Base-by-base conservation (phyloP, 139 green algal species). In the Closterium sp. region DNA sequence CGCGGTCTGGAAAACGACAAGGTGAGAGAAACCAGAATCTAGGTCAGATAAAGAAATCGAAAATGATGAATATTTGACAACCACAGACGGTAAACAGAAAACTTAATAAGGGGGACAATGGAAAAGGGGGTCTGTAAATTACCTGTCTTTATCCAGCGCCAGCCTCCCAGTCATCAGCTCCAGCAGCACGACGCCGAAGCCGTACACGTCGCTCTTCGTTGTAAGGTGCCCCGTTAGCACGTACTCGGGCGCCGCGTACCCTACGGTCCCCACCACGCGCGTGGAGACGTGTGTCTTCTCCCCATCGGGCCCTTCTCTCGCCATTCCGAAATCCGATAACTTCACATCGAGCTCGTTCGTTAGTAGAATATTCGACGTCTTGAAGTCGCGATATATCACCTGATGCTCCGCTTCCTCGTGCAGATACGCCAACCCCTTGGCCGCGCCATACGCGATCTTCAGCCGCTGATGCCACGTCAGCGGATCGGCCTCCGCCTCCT, bases 311-410 rank as follows among this genome's bases (percentile, higher is more conserved):
- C 90, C 90, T 31, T 33, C 87, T 19, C 69, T 31, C 30, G 94
- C 94, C 34, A 96, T 87, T 2, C 95, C 95, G 89, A 96, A 96
- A 84, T 96, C 95, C 31, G 90, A 92, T 21, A 96, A 76, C 10
- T 92, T 86, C 6, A 92, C 89, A 23, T 92, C 84, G 10, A 64
- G n/a, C 2, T 89, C 33, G 9, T n/a, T 31, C 23, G 81, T 33
- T n/a, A 92, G 36, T 36, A 92, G 89, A 55, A 92, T 92, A 38
- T 92, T 92, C 3, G 89, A 92, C 25, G 89, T 90, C 85, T 92
- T 92, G 89, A 92, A 92, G 30, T 92, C 89, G 19, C 89, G 76
- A 35, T 92, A 89, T 4, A 92, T 90, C 12, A 92, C 89, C 32
- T 89, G 88, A 33, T 87, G 64, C 33, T 88, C 88, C 30, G 87